Base-by-base conservation (phyloP, 345 rosid genomes). In the Angophora floribunda region DNA sequence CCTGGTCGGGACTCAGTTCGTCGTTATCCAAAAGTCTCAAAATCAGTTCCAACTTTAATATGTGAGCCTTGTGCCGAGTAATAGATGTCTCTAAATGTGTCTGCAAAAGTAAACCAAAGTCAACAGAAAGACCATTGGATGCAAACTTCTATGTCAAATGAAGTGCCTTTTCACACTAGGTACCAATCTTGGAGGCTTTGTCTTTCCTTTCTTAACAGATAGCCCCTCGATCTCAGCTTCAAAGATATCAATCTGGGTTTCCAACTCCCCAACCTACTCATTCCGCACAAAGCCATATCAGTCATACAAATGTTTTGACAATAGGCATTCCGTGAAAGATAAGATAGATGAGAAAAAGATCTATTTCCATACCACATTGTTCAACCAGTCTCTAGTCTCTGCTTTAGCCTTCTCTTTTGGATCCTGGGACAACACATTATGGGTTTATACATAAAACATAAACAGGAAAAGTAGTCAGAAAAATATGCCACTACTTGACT, bases 371-470 rank as follows among this genome's bases (percentile, higher is more conserved):
- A 98, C 99, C 96, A 96, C 95, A 89, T 95, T 96, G 93, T 98
- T 98, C 90, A 98, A 90, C 99, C 99, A 98, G 89, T 98, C 99
- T 89, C 99, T 95, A 80, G 99, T 98, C 93, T 98, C 99, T 59
- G 99, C 91, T 91, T 97, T 98, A 59, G 99, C 99, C 93, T 98
- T 98, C 94, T 97, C 99, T 92, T 91, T 98, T n/a, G 99, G 99
- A 90, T 98, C 99, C 99, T 98, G 90, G 91, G 51, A 45, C 45
- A 22, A 41, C 15, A 36, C 84, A 3, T 21, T 36, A 87, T 22
- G 49, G 47, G 49, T 36, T 86, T 86, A 86, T 13, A 53, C 17
- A 30, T 19, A 30, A 53, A 86, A 49, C 84, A 75, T 41, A 75
- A 75, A 19, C 84, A 75, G 49, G 15, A 75, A 75, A 75, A 22